phyloP scores from a whole-genome alignment of 2,329 filamentous ascomycete species.

The Trichoderma citrinoviride region DNA sequence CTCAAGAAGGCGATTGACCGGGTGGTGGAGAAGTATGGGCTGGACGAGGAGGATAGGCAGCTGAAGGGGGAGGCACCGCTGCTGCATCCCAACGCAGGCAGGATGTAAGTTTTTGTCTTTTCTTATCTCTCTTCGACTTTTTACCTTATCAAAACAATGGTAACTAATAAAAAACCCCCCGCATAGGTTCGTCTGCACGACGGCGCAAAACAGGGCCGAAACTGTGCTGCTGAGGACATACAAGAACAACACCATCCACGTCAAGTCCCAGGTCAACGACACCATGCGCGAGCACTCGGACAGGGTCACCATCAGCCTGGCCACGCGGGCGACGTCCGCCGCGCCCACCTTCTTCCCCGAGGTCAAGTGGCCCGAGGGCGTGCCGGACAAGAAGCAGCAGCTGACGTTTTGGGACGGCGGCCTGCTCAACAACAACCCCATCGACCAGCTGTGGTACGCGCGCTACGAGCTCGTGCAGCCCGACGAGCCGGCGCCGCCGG shows the following conservation, averaged over 20 bases:
- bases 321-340: slow-evolving; percentile 8
- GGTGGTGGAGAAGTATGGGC: slow-evolving; percentile 9
- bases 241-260: slow-evolving; percentile 10
- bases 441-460: slow-evolving; percentile 17
- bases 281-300: slow-evolving; percentile 4
- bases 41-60: slow-evolving; percentile 5
- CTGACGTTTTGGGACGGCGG: slow-evolving; percentile 16
- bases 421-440: slow-evolving; percentile 15
- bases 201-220: slow-evolving; percentile 12
- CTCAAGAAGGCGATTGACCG: slow-evolving; percentile 10
- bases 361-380: neutral
- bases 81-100: neutral
- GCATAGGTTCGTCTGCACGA: slow-evolving; percentile 15
- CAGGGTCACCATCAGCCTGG: neutral
- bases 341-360: slow-evolving; percentile 14
- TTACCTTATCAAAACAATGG: too few species aligned
- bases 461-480: slow-evolving; percentile 13
- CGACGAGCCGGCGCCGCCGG: neutral
- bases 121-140: neutral
- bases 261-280: slow-evolving; percentile 6
- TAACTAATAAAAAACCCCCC: too few species aligned
- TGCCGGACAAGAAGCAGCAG: too few species aligned
- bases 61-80: neutral
- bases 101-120: neutral
- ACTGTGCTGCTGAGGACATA: slow-evolving; percentile 11